These are phyloP conservation scores for Pseudogymnoascus sp. DNA, from an alignment of 2,329 filamentous ascomycete genomes.

Conservation along the genomic window DNA sequence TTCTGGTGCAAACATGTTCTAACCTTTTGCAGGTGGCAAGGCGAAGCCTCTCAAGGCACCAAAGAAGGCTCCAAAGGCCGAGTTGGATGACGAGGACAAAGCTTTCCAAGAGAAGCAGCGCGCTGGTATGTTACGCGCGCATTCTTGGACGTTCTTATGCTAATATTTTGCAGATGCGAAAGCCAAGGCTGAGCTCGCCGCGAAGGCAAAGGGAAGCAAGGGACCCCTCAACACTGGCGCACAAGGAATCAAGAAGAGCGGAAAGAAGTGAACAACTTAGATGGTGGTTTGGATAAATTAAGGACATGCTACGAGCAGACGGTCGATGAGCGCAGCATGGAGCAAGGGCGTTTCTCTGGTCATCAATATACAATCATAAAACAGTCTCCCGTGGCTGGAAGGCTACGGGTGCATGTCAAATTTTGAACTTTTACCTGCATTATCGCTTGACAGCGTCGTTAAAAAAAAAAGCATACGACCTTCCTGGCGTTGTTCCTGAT, in stretches of 20 bases:
- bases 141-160: neutral
- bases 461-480: neutral
- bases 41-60: slow-evolving; percentile 78
- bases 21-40: slow-evolving; percentile 59
- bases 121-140: slow-evolving; percentile 57
- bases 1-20: slow-evolving; percentile 16
- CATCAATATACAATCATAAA: slow-evolving; percentile 49
- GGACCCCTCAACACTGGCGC: slow-evolving; percentile 77
- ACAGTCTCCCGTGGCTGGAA: slow-evolving; percentile 26
- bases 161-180: slow-evolving; percentile 57
- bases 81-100: slow-evolving; percentile 80
- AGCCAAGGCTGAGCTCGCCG: slow-evolving; percentile 76
- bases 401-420: slow-evolving; percentile 2
- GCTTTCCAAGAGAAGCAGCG: slow-evolving; percentile 78
- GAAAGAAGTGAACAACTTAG: slow-evolving; percentile 68
- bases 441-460: neutral
- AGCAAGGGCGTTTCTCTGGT: slow-evolving; percentile 7
- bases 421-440: neutral
- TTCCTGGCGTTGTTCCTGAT: neutral
- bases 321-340: slow-evolving; percentile 37
- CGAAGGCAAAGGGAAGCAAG: slow-evolving; percentile 71
- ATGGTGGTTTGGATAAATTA: neutral
- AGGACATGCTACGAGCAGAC: slow-evolving; percentile 5
- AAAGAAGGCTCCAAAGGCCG: slow-evolving; percentile 71
- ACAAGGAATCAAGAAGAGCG: slow-evolving; percentile 96